Evolutionary conservation across 2,329 filamentous ascomycete species (phyloP).

Genomic region (Xylaria sp.): DNA sequence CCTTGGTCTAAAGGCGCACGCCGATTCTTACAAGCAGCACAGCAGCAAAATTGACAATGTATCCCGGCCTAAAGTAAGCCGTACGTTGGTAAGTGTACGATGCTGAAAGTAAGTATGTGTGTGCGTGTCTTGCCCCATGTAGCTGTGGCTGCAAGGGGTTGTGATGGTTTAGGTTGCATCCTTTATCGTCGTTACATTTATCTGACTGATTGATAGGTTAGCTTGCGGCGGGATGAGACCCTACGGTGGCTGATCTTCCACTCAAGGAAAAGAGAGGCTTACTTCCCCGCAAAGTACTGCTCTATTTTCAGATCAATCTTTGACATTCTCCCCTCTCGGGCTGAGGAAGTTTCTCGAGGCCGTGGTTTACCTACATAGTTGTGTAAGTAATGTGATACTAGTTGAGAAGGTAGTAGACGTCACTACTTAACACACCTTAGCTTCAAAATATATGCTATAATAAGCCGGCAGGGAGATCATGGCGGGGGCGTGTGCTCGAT

Average conservation of each 20-base stretch:
- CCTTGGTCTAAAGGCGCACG: slow-evolving; percentile 9
- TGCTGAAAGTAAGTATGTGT: background rate
- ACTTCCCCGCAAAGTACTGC: slow-evolving; percentile 17
- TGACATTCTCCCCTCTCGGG: background rate
- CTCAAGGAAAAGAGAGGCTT: background rate
- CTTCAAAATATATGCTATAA: background rate
- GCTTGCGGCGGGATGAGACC: slow-evolving; percentile 34
- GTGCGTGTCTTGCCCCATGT: background rate
- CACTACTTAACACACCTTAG: no score
- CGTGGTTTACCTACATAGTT: background rate
- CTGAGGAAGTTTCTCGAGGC: background rate
- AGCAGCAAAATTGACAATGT: background rate
- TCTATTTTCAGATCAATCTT: background rate
- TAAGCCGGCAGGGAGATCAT: background rate
- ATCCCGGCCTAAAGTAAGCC: slow-evolving; percentile 13
- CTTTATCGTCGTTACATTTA: slow-evolving; percentile 31
- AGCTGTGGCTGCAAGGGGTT: slow-evolving; percentile 24
- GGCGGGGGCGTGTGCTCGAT: background rate
- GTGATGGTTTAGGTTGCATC: slow-evolving; percentile 19
- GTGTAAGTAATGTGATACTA: background rate
- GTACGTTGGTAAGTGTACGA: slow-evolving; percentile 1
- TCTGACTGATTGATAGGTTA: slow-evolving; percentile 10
- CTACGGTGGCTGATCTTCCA: slow-evolving; percentile 23
- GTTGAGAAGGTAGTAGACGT: no score
- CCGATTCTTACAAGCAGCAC: slow-evolving; percentile 9